Evolutionary conservation across 805 yeast genomes (phyloP).

Genomic region (Yarrowia yakushimensis): DNA sequence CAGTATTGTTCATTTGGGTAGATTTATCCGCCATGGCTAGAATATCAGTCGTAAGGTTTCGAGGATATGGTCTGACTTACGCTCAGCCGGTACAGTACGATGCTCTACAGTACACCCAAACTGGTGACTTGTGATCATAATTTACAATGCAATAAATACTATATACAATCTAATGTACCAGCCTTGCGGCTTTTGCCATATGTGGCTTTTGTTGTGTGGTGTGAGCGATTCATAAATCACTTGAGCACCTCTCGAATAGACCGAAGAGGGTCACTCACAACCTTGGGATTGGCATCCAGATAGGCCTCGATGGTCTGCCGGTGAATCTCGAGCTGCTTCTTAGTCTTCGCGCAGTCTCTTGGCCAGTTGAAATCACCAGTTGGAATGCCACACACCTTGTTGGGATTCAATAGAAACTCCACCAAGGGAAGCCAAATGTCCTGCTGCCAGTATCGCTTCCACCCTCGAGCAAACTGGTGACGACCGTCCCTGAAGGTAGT

Average conservation of each 20-base stretch:
- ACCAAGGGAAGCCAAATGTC: slow-evolving; percentile 70
- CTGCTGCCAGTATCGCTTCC: slow-evolving; percentile 74
- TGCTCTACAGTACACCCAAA: too few relatives aligned
- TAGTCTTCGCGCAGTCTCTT: slow-evolving; percentile 1
- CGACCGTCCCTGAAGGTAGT: slow-evolving; percentile 36
- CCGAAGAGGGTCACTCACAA: slow-evolving; percentile 5
- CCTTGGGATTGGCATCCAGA: slow-evolving; percentile 13
- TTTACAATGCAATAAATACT: slow-evolving; percentile 23
- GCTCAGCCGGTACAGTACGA: too few relatives aligned
- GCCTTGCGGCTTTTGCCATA: slow-evolving; percentile 1
- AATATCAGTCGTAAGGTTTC: not conserved
- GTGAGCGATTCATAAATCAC: not conserved
- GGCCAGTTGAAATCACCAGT: slow-evolving; percentile 6
- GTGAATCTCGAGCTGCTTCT: not conserved
- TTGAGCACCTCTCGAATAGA: slow-evolving; percentile 16
- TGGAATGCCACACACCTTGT: slow-evolving; percentile 25
- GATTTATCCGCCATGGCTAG: not conserved
- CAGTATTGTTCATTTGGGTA: not conserved
- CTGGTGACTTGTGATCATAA: not conserved
- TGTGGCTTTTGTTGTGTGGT: not conserved
- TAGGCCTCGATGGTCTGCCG: not conserved
- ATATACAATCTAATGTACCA: slow-evolving; percentile 21
- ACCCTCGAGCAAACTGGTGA: slow-evolving; percentile 43
- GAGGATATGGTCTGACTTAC: not conserved
- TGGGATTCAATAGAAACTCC: slow-evolving; percentile 60